phyloP scores from a whole-genome alignment of 176 grass and related monocot genomes.

The Juncus effusus region DNA sequence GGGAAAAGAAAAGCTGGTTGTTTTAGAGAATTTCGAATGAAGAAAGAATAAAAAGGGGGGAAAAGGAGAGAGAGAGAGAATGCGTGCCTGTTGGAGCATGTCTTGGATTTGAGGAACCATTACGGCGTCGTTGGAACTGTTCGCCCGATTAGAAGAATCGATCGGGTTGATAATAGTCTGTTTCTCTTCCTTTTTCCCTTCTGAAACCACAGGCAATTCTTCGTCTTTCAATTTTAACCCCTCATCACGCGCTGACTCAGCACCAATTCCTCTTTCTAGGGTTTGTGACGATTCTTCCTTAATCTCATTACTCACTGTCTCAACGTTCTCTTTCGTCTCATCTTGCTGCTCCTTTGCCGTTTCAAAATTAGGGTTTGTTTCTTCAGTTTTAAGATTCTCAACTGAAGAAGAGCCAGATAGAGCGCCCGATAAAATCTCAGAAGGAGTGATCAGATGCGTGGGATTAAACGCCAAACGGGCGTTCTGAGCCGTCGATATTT shows the following conservation, averaged over 20 bases:
- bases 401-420: conserved; percentile 25
- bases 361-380: conserved; percentile 34
- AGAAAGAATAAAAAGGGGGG: no score
- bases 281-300: conserved; percentile 38
- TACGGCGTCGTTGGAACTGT: conserved; percentile 30
- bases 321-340: conserved; percentile 43
- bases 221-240: conserved; percentile 21
- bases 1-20: conserved; percentile 4
- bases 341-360: conserved; percentile 44
- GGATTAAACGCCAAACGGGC: conserved; percentile 46
- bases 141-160: conserved; percentile 51
- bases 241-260: conserved; percentile 35
- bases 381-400: conserved; percentile 10
- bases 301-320: conserved; percentile 33
- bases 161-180: conserved; percentile 30
- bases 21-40: no score
- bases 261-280: conserved; percentile 31
- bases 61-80: no score
- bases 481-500: conserved; percentile 40
- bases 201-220: conserved; percentile 32
- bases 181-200: conserved; percentile 45
- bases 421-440: conserved; percentile 73
- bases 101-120: conserved; percentile 55
- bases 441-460: conserved; percentile 66
- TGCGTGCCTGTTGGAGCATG: conserved; percentile 60